phyloP scores from a whole-genome alignment of 257 asterid genomes.

The Gynochthodes officinalis region DNA sequence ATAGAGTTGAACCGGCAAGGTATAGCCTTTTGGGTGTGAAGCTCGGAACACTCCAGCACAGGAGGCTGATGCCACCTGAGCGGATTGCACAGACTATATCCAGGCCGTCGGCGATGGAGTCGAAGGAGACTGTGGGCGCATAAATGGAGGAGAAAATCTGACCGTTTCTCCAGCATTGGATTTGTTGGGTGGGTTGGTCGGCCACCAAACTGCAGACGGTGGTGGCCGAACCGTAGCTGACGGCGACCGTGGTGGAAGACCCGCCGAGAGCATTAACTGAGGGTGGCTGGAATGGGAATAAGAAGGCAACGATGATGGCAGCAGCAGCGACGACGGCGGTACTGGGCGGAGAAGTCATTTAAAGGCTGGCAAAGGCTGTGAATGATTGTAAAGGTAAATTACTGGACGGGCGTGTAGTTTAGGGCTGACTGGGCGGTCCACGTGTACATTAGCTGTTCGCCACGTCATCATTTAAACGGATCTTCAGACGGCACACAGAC shows the following conservation, averaged over 20 bases:
- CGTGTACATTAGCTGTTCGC: too few relatives aligned
- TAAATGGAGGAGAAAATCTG: conserved; percentile 21
- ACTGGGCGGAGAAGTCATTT: conserved; percentile 47
- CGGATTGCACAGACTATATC: conserved; percentile 58
- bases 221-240: conserved; percentile 52
- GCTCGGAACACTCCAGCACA: conserved; percentile 51
- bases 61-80: conserved; percentile 58
- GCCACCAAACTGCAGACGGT: conserved; percentile 61
- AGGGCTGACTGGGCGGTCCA: too few relatives aligned
- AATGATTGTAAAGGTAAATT: too few relatives aligned
- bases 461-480: too few relatives aligned
- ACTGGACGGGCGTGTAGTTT: too few relatives aligned
- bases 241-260: conserved; percentile 66
- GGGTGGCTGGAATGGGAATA: conserved; percentile 21
- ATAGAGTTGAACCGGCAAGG: too few relatives aligned
- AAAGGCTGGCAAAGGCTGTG: too few relatives aligned
- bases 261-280: conserved; percentile 57
- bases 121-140: conserved; percentile 50
- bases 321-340: conserved; percentile 25
- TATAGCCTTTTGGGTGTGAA: conserved; percentile 43
- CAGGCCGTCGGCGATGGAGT: conserved; percentile 61
- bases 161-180: conserved; percentile 65
- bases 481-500: too few relatives aligned
- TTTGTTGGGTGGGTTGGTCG: conserved; percentile 41
- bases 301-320: conserved; percentile 14